These are phyloP conservation scores for Ophiostoma sp. DNA, from an alignment of 2,329 filamentous ascomycete genomes.

Conservation along the genomic window DNA sequence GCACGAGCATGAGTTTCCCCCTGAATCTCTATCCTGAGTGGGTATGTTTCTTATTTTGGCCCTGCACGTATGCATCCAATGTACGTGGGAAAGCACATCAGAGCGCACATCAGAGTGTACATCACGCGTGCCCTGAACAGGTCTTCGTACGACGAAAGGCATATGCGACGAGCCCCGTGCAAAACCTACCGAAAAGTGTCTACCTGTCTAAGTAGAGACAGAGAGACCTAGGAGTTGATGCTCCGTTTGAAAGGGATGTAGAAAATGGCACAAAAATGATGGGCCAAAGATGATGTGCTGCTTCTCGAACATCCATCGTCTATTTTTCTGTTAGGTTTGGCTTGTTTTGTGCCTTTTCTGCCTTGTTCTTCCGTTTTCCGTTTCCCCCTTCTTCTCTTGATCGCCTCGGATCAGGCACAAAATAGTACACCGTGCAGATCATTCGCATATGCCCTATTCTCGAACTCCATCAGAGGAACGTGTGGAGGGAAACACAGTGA, in stretches of 20 bases:
- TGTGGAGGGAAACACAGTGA: background rate
- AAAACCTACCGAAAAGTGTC: background rate
- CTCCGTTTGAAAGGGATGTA: background rate
- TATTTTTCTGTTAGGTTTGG: background rate
- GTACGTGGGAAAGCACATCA: background rate
- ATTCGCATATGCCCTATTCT: background rate
- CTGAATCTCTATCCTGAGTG: background rate
- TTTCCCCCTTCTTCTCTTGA: background rate
- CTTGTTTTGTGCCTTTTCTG: background rate
- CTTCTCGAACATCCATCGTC: background rate
- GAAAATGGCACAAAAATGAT: background rate
- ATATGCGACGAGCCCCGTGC: background rate
- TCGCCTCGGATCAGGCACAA: slow-evolving; percentile 20
- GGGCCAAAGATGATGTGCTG: background rate
- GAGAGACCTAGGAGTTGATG: background rate
- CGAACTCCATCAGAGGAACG: background rate
- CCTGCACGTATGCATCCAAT: background rate
- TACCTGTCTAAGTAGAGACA: too few species aligned
- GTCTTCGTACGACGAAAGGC: background rate
- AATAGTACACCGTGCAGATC: slow-evolving; percentile 4
- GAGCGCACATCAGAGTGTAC: background rate
- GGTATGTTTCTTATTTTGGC: background rate
- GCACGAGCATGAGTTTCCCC: background rate
- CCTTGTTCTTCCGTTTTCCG: background rate
- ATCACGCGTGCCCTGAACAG: background rate